phyloP scores from a whole-genome alignment of 768 basidiomycete genomes.

The Cyclocybe aegerita region DNA sequence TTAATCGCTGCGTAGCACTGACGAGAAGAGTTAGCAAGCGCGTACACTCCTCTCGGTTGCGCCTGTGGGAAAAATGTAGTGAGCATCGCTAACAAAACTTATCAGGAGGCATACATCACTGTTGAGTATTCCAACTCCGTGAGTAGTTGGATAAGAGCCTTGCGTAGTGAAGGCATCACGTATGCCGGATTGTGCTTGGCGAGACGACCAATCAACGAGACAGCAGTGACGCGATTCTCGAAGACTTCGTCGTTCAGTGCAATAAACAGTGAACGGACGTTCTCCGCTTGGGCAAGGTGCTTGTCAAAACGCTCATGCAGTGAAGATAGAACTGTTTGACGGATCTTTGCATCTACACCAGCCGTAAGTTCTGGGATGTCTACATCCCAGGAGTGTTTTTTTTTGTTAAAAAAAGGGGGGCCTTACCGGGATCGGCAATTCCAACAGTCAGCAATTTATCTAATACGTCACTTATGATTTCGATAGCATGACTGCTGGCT shows the following conservation, averaged over 20 bases:
- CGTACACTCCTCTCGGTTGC: conserved; percentile 90
- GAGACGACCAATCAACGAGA: conserved; percentile 87
- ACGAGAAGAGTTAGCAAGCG: conserved; percentile 86
- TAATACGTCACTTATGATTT: conserved; percentile 96
- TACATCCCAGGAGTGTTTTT: conserved; percentile 1
- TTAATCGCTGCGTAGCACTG: conserved; percentile 87
- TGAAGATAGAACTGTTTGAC: conserved; percentile 81
- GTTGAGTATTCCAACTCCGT: conserved; percentile 97
- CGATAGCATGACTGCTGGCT: conserved; percentile 93
- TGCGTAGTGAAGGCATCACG: conserved; percentile 96
- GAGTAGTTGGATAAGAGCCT: conserved; percentile 91
- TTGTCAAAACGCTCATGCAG: conserved; percentile 95
- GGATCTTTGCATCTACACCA: conserved; percentile 70
- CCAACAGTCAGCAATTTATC: conserved; percentile 95
- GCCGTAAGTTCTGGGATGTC: neutral
- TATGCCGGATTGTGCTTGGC: conserved; percentile 97
- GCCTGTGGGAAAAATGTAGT: conserved; percentile 40
- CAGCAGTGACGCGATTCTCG: conserved; percentile 89
- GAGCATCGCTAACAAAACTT: neutral
- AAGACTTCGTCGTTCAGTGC: conserved; percentile 97
- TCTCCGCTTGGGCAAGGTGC: conserved; percentile 96
- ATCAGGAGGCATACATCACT: conserved; percentile 46
- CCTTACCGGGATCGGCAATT: conserved; percentile 89
- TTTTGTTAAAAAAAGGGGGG: neutral
- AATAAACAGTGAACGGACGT: conserved; percentile 96